Evolutionary conservation across 2,329 filamentous ascomycete genomes (phyloP), one percentile per base, ranked within the genome.

Genomic region (Monosporascus sp.): DNA sequence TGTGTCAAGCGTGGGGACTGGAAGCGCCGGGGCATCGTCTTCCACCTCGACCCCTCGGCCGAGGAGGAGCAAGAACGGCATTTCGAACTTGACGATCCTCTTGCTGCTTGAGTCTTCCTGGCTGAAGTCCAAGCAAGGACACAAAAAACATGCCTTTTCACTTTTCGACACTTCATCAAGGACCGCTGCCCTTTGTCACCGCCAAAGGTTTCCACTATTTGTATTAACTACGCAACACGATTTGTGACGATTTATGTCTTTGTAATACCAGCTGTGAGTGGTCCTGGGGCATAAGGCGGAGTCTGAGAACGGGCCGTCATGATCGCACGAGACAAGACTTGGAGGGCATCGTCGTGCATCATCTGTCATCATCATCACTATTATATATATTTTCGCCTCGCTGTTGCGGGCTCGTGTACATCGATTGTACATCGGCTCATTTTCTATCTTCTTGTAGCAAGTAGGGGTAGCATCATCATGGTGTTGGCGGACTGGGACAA

Each of bases 11-110:
- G 66, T 8, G 67, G 67, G 2, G 62, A 63, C 1, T 69, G 67
- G 67, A 69, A 69, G 55, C 64, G 67, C 17, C 58, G 62, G 20
- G 67, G 67, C 26, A 68, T 69, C 41, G 63, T 69, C 45, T 69
- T 69, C 56, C 58, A 65, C 15, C 63, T 68, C 38, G 62, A 62
- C 44, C 50, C 59, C 4, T 45, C 58, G 1, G 58, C 59, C 3
- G 58, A 65, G 37, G 51, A 60, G 3, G 60, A 60, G 20, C 62
- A 66, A 47, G 61, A 66, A 28, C 54, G 57, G 5, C 65, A 68
- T 46, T 69, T 68, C 43, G 65, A 67, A 44, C 52, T 68, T 18
- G 43, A 46, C 4, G 43, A 46, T 5, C 43, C 43, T 22, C n/a
- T 43, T 35, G 31, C 4, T 35, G 31, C 63, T 61, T 3, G 65